Evolutionary conservation across 306 rosid species (phyloP), one percentile per base, ranked within the genome.

Genomic region (Ormosia semicastrata): DNA sequence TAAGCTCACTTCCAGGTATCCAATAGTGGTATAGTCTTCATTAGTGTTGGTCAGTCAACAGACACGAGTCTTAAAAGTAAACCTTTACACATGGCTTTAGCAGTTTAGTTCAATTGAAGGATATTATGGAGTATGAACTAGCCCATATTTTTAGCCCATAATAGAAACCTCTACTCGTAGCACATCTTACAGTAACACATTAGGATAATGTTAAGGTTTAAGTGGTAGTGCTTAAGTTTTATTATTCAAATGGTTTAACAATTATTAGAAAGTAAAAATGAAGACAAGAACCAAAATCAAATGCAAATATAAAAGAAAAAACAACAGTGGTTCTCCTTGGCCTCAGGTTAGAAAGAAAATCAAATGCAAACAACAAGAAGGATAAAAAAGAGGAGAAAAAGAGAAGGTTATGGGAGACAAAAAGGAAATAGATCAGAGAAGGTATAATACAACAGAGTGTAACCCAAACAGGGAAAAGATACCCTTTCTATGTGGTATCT

Each of bases 141-240:
- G 36, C 53, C 17, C 66, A 24, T 73, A 52, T 6, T 70, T 70
- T 46, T 24, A 58, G 15, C 0, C 2, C 17, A 5, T 34, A n/a
- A 18, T 12, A 39, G 33, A 54, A 39, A n/a, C n/a, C n/a, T 49
- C 47, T 32, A 37, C n/a, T 6, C 1, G 13, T 54, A 69, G 43
- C 74, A 24, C 18, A 67, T 17, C 66, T 9, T n/a, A 76, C 18
- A 14, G 15, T 12, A 52, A 13, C 36, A 8, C 14, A 46, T 14
- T 70, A 33, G 34, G 79, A 56, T 63, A 72, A 18, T 34, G 30
- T 62, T 40, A 50, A 83, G 75, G 71, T 66, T 54, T 43, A 14
- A 18, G 4, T 17, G 33, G 32, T 29, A 14, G 29, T 34, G n/a
- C 36, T 49, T 9, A 56, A 40, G 32, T 36, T 72, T 8, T 14